Evolutionary conservation across 108 stramenopile genomes (phyloP), one percentile per base, ranked within the genome.

Genomic region (Skeletonema tropicum): DNA sequence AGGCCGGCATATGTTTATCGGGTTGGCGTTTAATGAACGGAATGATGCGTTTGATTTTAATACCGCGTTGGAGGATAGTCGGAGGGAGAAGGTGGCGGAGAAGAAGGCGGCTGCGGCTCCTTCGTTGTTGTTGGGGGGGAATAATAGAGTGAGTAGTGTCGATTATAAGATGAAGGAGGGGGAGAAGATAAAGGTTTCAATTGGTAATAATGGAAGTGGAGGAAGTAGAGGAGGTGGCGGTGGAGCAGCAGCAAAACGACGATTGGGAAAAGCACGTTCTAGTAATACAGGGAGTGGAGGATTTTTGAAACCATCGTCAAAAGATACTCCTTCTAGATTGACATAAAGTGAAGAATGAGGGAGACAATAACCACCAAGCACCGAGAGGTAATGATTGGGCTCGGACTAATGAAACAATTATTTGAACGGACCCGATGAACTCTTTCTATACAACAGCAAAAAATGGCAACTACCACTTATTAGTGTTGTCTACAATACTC

Each of bases 11-110:
- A 96, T 97, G 88, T 98, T 96, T 85, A 92, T 98, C 49, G 98
- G 98, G 6, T 66, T 98, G 77, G 98, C 98, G 8, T 98, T 98
- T 80, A 97, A 98, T 79, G 97, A 98, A 66, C 84, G 98, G 63
- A 97, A 97, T 72, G 96, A 97, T 85, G 97, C 98, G 19, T 98
- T 98, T 86, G 98, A 98, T 68, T 98, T 98, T 81, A 98, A 98
- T 68, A 96, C 97, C 5, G 90, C 97, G 5, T 71, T 98, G 66
- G 91, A 96, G 75, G 97, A 97, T 86, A 77, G 89, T 55, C 73
- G 84, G 71, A 88, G 90, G 60, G 95, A 96, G 79, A 84, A 83
- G 55, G 86, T 82, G 74, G 74, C 78, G 59, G 94, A 90, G 68
- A 78, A 83, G 71, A 84, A 87, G 68, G 83, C 81, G 23, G 71